phyloP scores from a whole-genome alignment of 2,329 filamentous ascomycete species.

The Xylaria sp. region DNA sequence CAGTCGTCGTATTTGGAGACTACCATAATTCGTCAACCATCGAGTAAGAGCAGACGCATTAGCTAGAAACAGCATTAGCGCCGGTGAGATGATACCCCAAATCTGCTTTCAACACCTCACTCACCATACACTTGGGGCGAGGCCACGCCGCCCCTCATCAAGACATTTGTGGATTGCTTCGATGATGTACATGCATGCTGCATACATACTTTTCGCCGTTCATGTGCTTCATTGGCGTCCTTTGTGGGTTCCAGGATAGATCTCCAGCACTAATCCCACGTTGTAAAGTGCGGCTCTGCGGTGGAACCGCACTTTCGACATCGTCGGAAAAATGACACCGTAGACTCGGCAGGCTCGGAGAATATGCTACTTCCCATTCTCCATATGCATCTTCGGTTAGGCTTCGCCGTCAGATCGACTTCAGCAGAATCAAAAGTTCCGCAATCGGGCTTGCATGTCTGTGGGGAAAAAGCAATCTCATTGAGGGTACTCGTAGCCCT shows the following conservation, averaged over 20 bases:
- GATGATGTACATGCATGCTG: slow-evolving; percentile 11
- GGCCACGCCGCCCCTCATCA: slow-evolving; percentile 11
- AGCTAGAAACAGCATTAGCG: neutral
- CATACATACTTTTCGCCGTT: slow-evolving; percentile 3
- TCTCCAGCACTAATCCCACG: neutral
- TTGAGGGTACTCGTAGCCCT: neutral
- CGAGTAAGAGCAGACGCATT: neutral
- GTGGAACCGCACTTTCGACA: slow-evolving; percentile 7
- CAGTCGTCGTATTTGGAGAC: neutral
- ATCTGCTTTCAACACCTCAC: slow-evolving; percentile 10
- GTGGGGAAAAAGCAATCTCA: slow-evolving; percentile 12
- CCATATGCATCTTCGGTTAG: neutral
- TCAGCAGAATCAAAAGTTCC: neutral
- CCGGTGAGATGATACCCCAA: neutral
- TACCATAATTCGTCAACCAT: neutral
- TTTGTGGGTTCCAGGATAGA: neutral
- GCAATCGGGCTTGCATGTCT: neutral
- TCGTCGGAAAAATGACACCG: neutral
- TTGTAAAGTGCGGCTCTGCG: slow-evolving; percentile 22
- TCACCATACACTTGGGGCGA: slow-evolving; percentile 8
- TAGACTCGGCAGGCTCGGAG: slow-evolving; percentile 6
- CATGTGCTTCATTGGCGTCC: neutral
- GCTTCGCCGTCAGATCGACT: slow-evolving; percentile 22
- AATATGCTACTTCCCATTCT: neutral
- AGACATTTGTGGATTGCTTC: neutral